These are phyloP conservation scores for Clonostachys rhizophaga DNA, from an alignment of 2,329 filamentous ascomycete species.

Conservation along the genomic window DNA sequence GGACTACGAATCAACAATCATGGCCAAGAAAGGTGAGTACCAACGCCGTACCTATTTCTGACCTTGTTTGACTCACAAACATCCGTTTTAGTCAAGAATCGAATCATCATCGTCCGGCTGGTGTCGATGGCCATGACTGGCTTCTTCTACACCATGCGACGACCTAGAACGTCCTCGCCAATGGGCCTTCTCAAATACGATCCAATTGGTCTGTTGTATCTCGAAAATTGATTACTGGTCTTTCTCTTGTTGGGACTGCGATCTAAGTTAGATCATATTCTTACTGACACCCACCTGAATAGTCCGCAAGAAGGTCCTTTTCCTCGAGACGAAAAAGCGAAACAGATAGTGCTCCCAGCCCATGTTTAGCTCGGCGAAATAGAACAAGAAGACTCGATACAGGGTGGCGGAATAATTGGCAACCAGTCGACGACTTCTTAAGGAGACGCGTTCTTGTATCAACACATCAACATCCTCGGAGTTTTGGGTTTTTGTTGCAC, in stretches of 20 bases:
- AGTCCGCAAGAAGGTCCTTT: slow-evolving; percentile 95
- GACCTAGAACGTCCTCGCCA: slow-evolving; percentile 75
- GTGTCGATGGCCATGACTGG: slow-evolving; percentile 98
- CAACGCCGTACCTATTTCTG: not conserved
- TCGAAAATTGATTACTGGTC: not conserved
- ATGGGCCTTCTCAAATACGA: slow-evolving; percentile 99
- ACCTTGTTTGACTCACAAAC: slow-evolving; percentile 5
- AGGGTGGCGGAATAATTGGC: too few relatives aligned
- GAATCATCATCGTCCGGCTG: slow-evolving; percentile 88
- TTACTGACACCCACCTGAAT: not conserved
- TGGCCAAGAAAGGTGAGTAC: slow-evolving; percentile 29
- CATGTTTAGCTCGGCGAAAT: too few relatives aligned
- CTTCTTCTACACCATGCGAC: slow-evolving; percentile 88
- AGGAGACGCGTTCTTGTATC: too few relatives aligned
- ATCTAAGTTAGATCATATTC: too few relatives aligned
- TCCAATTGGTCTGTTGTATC: slow-evolving; percentile 66
- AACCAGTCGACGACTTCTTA: too few relatives aligned
- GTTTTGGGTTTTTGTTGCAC: slow-evolving; percentile 9
- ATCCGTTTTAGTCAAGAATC: slow-evolving; percentile 67
- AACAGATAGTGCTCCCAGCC: slow-evolving; percentile 16
- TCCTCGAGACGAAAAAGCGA: slow-evolving; percentile 87
- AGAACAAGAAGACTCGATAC: too few relatives aligned
- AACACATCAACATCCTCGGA: slow-evolving; percentile 14
- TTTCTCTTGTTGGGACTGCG: too few relatives aligned
- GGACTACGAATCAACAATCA: slow-evolving; percentile 5